These are phyloP conservation scores for Gracilariopsis chorda DNA, from an alignment of 23 red algal genomes.

Conservation along the genomic window DNA sequence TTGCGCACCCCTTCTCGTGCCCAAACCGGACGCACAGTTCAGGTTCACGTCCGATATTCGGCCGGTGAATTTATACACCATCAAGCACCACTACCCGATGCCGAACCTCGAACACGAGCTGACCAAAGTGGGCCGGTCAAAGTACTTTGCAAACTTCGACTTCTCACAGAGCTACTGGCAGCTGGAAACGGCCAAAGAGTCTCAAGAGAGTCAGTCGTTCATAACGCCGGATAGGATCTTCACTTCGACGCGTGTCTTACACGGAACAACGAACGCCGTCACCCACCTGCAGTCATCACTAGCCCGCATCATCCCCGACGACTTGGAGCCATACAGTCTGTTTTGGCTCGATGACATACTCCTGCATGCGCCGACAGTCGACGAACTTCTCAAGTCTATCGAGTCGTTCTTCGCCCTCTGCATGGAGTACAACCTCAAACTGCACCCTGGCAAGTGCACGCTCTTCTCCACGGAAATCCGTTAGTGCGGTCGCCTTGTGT, in stretches of 20 bases:
- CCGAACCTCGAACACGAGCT: slow-evolving; percentile 37
- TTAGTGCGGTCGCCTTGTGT: slow-evolving; percentile 33
- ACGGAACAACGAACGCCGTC: slow-evolving; percentile 43
- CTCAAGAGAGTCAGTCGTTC: slow-evolving; percentile 41
- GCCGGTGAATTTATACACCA: slow-evolving; percentile 4
- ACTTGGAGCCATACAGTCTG: neutral
- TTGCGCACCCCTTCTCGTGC: slow-evolving; percentile 38
- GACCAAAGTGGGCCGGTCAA: neutral
- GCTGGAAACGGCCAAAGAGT: neutral
- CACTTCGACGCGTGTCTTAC: slow-evolving; percentile 34
- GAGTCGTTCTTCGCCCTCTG: neutral
- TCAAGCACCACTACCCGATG: slow-evolving; percentile 8
- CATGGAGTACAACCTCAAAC: slow-evolving; percentile 5
- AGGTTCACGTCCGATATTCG: slow-evolving; percentile 18
- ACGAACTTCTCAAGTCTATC: neutral
- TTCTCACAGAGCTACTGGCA: too few relatives aligned
- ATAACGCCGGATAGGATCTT: slow-evolving; percentile 41
- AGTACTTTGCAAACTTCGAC: slow-evolving; percentile 46
- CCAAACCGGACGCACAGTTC: slow-evolving; percentile 1
- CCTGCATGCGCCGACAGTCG: neutral
- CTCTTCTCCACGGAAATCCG: slow-evolving; percentile 11
- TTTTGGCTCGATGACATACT: slow-evolving; percentile 38
- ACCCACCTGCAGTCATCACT: slow-evolving; percentile 33
- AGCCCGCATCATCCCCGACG: slow-evolving; percentile 2
- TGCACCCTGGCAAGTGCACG: slow-evolving; percentile 32